Conservation (phyloP, 768 basidiomycete species). For the Mycena chlorophos region DNA sequence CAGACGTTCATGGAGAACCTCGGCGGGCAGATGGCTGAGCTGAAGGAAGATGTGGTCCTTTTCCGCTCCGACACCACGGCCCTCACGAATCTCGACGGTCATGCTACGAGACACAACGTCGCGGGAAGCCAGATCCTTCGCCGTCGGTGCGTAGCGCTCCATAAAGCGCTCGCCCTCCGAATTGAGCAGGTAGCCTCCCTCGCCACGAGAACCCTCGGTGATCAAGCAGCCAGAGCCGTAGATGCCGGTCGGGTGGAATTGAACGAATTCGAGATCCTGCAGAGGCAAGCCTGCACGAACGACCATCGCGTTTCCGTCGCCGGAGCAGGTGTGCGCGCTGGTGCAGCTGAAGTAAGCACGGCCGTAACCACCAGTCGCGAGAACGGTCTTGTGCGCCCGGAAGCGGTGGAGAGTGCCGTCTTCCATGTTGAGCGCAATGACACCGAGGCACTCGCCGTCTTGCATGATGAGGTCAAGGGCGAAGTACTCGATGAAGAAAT, state of each 20-base stretch:
- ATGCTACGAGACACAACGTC: conserved; percentile 99
- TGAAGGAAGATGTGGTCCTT: conserved; percentile 98
- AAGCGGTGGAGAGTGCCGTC: conserved; percentile 99
- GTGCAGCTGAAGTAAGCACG: conserved; percentile 99
- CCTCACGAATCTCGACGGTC: conserved; percentile 98
- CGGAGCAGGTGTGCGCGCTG: conserved; percentile 97
- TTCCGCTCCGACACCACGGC: conserved; percentile 97
- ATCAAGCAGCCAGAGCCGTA: conserved; percentile 99
- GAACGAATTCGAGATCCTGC: conserved; percentile 98
- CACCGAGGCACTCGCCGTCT: conserved; percentile 98
- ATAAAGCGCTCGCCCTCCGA: conserved; percentile 99
- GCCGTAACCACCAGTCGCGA: conserved; percentile 98
- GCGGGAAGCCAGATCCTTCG: conserved; percentile 98
- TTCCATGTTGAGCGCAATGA: conserved; percentile 99
- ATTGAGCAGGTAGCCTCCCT: conserved; percentile 98
- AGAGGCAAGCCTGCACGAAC: conserved; percentile 93
- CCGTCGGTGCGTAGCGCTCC: conserved; percentile 99
- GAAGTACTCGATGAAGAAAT: conserved; percentile 99
- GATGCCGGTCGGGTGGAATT: conserved; percentile 99
- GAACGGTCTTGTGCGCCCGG: conserved; percentile 96
- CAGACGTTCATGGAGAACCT: conserved; percentile 92
- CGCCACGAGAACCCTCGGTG: conserved; percentile 98
- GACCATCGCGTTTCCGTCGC: conserved; percentile 99
- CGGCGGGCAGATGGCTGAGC: conserved; percentile 94
- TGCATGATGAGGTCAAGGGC: conserved; percentile 99